Evolutionary conservation across 108 stramenopile genomes (phyloP).

Genomic region (Fistulifera pelliculosa): DNA sequence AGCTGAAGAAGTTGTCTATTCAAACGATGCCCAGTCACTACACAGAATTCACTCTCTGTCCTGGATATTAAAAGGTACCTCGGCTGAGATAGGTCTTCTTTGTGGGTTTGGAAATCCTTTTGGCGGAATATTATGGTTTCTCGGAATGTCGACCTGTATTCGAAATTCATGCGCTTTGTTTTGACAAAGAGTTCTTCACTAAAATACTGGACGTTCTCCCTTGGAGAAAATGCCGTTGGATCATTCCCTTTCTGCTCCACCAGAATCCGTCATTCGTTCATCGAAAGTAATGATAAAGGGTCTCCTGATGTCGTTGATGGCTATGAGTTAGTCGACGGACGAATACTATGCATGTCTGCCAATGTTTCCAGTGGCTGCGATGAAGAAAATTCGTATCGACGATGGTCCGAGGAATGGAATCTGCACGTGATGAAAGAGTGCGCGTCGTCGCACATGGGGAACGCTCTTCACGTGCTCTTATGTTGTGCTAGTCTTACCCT

Average conservation of each 20-base stretch:
- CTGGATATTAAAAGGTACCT: neutral
- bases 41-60: neutral
- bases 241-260: slow-evolving; percentile 24
- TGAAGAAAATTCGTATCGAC: neutral
- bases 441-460: neutral
- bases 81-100: neutral
- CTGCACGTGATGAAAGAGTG: slow-evolving; percentile 3
- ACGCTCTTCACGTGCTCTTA: neutral
- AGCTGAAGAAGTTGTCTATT: neutral
- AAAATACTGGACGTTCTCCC: neutral
- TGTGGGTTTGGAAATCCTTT: neutral
- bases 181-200: slow-evolving; percentile 3
- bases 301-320: slow-evolving; percentile 28
- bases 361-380: neutral
- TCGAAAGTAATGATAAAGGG: slow-evolving; percentile 15
- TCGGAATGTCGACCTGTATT: neutral
- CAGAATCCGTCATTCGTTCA: neutral
- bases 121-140: neutral
- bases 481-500: neutral
- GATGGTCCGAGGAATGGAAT: slow-evolving; percentile 7
- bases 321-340: slow-evolving; percentile 29
- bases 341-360: neutral
- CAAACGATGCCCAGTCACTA: slow-evolving; percentile 1
- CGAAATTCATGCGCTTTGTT: neutral
- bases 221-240: slow-evolving; percentile 2